These are phyloP conservation scores for Yamadazyma buinensis DNA, from an alignment of 1,139 yeast genomes.

Conservation along the genomic window DNA sequence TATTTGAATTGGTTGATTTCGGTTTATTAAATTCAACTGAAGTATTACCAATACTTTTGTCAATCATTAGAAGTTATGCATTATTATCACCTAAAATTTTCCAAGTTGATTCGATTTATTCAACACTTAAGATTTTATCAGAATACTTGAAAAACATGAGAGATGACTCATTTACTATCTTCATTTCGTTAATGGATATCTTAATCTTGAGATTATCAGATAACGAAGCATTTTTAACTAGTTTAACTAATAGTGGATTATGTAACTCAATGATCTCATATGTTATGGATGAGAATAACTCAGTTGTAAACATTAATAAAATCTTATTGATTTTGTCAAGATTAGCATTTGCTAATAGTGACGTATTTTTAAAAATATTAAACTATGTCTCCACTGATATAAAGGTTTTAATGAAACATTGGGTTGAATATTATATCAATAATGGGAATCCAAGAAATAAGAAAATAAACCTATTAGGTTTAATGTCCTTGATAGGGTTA, in stretches of 20 bases:
- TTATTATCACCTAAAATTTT: constrained; percentile 55
- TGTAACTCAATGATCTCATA: constrained; percentile 43
- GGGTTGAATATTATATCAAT: constrained; percentile 40
- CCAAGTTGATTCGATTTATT: constrained; percentile 24
- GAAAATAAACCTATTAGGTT: constrained; percentile 60
- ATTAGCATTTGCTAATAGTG: constrained; percentile 45
- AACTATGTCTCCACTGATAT: constrained; percentile 26
- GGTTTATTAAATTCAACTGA: constrained; percentile 70
- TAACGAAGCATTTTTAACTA: constrained; percentile 25
- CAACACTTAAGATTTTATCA: constrained; percentile 51
- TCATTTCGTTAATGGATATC: constrained; percentile 59
- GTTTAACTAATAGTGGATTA: constrained; percentile 44
- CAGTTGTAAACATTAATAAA: constrained; percentile 48
- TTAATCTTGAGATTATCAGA: constrained; percentile 31
- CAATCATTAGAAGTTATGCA: constrained; percentile 69
- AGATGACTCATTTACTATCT: constrained; percentile 61
- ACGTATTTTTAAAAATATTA: constrained; percentile 36
- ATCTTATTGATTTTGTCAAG: constrained; percentile 53
- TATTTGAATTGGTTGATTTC: constrained; percentile 47
- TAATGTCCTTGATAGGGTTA: constrained; percentile 37
- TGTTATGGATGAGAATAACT: constrained; percentile 46
- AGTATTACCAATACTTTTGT: constrained; percentile 62
- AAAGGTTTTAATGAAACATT: constrained; percentile 23
- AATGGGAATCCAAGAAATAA: constrained; percentile 67
- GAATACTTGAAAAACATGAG: constrained; percentile 60